phyloP scores from a whole-genome alignment of 2,329 filamentous ascomycete genomes.

The Cordyceps sp. region DNA sequence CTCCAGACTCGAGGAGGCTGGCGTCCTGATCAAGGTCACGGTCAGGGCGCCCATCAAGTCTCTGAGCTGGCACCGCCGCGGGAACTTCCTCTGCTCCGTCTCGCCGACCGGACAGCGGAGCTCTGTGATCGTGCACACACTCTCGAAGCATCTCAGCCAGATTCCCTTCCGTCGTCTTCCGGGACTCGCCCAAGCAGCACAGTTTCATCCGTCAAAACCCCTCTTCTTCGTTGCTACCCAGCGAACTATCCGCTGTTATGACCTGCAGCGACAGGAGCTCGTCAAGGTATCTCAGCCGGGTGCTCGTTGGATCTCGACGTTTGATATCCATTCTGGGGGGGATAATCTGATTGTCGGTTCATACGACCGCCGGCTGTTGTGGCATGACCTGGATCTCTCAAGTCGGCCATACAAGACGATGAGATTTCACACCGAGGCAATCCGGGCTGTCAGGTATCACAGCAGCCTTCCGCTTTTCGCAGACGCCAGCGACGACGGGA shows the following conservation, averaged over 20 bases:
- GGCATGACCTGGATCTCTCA: slow-evolving; percentile 92
- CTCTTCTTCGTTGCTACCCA: slow-evolving; percentile 95
- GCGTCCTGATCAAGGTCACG: slow-evolving; percentile 66
- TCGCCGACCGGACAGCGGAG: slow-evolving; percentile 62
- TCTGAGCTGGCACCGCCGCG: slow-evolving; percentile 82
- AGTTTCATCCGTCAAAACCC: slow-evolving; percentile 86
- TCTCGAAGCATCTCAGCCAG: slow-evolving; percentile 89
- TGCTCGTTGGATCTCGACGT: slow-evolving; percentile 81
- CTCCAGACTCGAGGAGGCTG: slow-evolving; percentile 53
- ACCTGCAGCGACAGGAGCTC: slow-evolving; percentile 78
- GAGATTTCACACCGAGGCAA: slow-evolving; percentile 84
- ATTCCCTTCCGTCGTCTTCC: slow-evolving; percentile 72
- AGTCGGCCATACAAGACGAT: slow-evolving; percentile 89
- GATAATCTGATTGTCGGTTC: slow-evolving; percentile 90
- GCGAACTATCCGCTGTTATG: slow-evolving; percentile 83
- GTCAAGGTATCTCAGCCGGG: slow-evolving; percentile 89
- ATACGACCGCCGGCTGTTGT: slow-evolving; percentile 84
- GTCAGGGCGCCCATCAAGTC: slow-evolving; percentile 71
- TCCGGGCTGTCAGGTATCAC: slow-evolving; percentile 79
- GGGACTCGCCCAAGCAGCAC: slow-evolving; percentile 67
- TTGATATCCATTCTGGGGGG: slow-evolving; percentile 83
- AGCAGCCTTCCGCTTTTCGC: slow-evolving; percentile 73
- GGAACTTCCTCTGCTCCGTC: slow-evolving; percentile 87
- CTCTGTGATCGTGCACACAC: slow-evolving; percentile 84
- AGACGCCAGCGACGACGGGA: slow-evolving; percentile 88